Evolutionary conservation across 1,284 basidiomycete genomes (phyloP), one percentile per base, ranked within the genome.

Genomic region (Heterobasidion occidentale): DNA sequence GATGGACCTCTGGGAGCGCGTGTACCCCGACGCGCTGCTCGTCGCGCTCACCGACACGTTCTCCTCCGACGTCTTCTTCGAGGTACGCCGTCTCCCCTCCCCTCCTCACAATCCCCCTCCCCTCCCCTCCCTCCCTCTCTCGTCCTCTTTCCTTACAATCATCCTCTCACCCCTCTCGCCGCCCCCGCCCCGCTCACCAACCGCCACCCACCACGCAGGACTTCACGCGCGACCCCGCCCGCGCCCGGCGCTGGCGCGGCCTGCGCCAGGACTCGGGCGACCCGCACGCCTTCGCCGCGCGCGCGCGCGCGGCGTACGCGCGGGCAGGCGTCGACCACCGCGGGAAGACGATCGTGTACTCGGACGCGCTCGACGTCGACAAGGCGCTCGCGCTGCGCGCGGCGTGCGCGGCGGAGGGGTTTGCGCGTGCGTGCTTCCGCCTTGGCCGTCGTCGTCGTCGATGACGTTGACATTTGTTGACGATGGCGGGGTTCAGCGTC

Each of bases 251-350:
- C 36, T 97, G 94, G 94, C 74, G 74, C 17, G 88, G 88, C 0
- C 73, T 98, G 19, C 82, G 94, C n/a, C 94, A 98, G 70, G 94
- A 98, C 68, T 93, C 90, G 1, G 94, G 94, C 2, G 88, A 95
- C 65, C 92, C 94, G 0, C 81, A 89, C 60, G 70, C 70, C 11
- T 97, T 92, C 65, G 91, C 86, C 7, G 79, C 80, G 15, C 75
- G 79, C 19, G 92, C 86, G 14, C 89, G 86, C 65, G 75, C 78
- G 60, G 77, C 87, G 52, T 97, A 90, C 63, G 71, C 83, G 52
- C 73, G 76, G 15, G 70, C 91, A 2, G 86, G 83, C 0, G 81
- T 90, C 42, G 81, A 90, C 57, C 72, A 80, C 47, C 72, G 71
- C 48, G 76, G 78, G 36, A 95, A 92, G 71, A 71, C 76, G 47